A percentile compares a stretch with the other conserved stretches of the same genome.
These are phyloP conservation scores for Hymenochaete sp. DNA, from an alignment of 1,284 basidiomycete genomes.

Conservation along the genomic window DNA sequence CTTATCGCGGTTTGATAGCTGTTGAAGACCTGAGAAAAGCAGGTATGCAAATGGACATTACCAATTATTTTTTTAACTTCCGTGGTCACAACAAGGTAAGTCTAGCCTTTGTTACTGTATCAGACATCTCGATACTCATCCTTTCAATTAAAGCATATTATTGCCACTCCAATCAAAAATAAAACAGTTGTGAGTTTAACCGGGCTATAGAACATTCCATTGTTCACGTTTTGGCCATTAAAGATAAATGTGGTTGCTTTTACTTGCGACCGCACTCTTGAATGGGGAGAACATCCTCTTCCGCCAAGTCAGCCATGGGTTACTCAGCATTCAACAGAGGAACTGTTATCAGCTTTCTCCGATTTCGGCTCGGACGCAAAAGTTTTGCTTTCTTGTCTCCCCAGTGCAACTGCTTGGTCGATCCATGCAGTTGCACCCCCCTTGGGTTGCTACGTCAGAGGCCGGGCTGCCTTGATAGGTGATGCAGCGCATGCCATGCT, in stretches of 20 bases:
- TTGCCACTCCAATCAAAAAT: slow-evolving; percentile 46
- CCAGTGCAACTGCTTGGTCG: slow-evolving; percentile 48
- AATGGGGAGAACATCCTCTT: slow-evolving; percentile 31
- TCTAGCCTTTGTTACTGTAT: too few relatives aligned
- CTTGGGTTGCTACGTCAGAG: slow-evolving; percentile 38
- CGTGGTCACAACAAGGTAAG: slow-evolving; percentile 36
- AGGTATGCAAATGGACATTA: slow-evolving; percentile 35
- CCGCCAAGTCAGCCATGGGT: slow-evolving; percentile 38
- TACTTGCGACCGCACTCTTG: slow-evolving; percentile 32
- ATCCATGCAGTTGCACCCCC: slow-evolving; percentile 47
- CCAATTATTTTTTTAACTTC: slow-evolving; percentile 31
- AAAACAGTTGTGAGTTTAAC: slow-evolving; percentile 29
- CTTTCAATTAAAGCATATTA: slow-evolving; percentile 37
- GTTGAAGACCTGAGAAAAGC: slow-evolving; percentile 30
- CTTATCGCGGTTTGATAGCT: slow-evolving; percentile 39
- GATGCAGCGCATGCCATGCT: slow-evolving; percentile 56
- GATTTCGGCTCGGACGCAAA: slow-evolving; percentile 43
- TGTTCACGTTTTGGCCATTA: not conserved
- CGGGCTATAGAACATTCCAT: not conserved
- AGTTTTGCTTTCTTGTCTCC: slow-evolving; percentile 38
- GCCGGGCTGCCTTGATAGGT: slow-evolving; percentile 44
- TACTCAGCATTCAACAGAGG: slow-evolving; percentile 32
- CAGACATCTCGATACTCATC: not conserved
- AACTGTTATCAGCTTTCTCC: slow-evolving; percentile 37
- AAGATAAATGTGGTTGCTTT: slow-evolving; percentile 52